These are phyloP conservation scores for Knoxia roxburghii DNA, from an alignment of 257 asterid genomes.

Conservation along the genomic window DNA sequence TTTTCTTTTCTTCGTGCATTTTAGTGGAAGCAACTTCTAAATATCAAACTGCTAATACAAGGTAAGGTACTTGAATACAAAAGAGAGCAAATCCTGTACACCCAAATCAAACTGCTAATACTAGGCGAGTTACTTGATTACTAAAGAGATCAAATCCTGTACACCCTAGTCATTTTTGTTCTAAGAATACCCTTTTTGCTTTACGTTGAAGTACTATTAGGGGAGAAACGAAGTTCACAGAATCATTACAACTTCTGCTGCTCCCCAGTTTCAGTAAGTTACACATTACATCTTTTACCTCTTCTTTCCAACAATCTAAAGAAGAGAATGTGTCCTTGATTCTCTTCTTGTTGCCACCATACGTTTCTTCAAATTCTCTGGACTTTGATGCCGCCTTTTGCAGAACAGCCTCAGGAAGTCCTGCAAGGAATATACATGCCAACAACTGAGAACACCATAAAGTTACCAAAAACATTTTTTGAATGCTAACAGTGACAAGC, in stretches of 20 bases:
- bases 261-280: constrained; percentile 34
- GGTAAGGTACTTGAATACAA: no score
- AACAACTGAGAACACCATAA: neutral
- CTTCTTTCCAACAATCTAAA: constrained; percentile 42
- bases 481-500: no score
- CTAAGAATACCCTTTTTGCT: constrained; percentile 44
- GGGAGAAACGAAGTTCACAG: constrained; percentile 16
- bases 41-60: neutral
- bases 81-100: no score
- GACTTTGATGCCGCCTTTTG: constrained; percentile 71
- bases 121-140: neutral
- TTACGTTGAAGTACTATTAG: constrained; percentile 50
- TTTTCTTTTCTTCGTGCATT: neutral
- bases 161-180: constrained; percentile 25
- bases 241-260: constrained; percentile 11
- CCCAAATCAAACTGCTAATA: no score
- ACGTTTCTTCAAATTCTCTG: constrained; percentile 57
- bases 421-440: constrained; percentile 29
- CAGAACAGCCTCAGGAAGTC: constrained; percentile 79
- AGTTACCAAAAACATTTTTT: neutral
- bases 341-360: constrained; percentile 31
- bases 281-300: constrained; percentile 29
- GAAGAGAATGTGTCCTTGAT: constrained; percentile 11
- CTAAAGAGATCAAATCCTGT: constrained; percentile 9
- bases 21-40: neutral